A percentile compares a stretch with the other conserved stretches of the same genome.
Evolutionary conservation across 139 green algal species (phyloP).

Genomic region (Picochlorum sp.): DNA sequence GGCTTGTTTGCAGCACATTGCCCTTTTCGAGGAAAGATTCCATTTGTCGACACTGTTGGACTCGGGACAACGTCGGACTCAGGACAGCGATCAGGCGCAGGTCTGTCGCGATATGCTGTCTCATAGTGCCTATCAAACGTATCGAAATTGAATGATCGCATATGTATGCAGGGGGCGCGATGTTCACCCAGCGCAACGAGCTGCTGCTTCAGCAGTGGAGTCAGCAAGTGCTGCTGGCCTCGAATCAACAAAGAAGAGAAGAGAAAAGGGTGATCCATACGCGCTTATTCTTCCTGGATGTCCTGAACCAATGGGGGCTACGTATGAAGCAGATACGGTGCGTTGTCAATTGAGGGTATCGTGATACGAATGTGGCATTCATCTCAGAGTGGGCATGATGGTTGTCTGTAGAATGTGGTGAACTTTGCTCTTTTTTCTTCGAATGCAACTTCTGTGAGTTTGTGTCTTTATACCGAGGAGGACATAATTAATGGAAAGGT

Average conservation of each 20-base stretch:
- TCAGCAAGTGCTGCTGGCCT: background rate
- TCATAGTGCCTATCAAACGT: too few species aligned
- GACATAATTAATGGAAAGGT: conserved; percentile 55
- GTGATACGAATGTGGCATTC: background rate
- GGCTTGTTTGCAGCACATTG: too few species aligned
- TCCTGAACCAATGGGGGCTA: background rate
- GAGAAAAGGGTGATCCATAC: background rate
- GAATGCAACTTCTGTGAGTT: conserved; percentile 47
- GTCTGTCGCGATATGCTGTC: too few species aligned
- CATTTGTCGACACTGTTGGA: too few species aligned
- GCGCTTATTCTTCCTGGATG: background rate
- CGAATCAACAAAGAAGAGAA: background rate
- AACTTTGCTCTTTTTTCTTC: conserved; percentile 80
- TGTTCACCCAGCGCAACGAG: too few species aligned
- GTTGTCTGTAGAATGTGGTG: conserved; percentile 25
- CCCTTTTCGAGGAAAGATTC: too few species aligned
- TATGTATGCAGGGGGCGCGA: too few species aligned
- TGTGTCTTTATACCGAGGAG: conserved; percentile 76
- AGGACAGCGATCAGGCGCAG: too few species aligned
- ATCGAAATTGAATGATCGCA: too few species aligned
- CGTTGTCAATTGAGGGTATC: background rate
- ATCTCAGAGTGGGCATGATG: background rate
- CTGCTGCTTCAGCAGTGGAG: background rate
- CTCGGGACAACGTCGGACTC: too few species aligned
- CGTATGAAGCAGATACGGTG: background rate